Base-by-base conservation (phyloP, 2,329 filamentous ascomycete genomes). In the Trichoderma arundinaceum region DNA sequence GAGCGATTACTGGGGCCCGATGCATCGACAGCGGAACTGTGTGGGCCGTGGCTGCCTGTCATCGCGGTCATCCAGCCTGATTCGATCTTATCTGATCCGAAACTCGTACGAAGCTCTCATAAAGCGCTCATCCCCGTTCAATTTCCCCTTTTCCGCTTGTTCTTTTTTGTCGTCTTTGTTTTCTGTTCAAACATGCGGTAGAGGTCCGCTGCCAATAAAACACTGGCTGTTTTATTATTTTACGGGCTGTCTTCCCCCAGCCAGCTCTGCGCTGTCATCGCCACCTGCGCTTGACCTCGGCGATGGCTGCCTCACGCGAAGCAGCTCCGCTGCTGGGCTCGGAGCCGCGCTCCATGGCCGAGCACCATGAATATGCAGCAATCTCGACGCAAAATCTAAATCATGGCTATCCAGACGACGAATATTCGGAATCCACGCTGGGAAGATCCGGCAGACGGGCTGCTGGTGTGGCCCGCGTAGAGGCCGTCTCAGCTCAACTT, bases 391-490 rank as follows among this genome's bases (percentile, higher is more conserved):
- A 51, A 32, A 52, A 53, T 10, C 54, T 28, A 19, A 48, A 46
- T 35, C n/a, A 28, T n/a, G 10, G 35, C 56, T 38, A 17, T 28
- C n/a, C 32, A 7, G 53, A 52, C 19, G 44, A 33, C n/a, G 38
- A 54, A 39, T 38, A 57, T 66, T 57, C 41, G 1, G 57, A 66
- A 32, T 43, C 62, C 17, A 33, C 49, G 28, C 32, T 19, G 28
- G 41, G 13, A 15, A 15, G 46, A 19, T 33, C 64, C 17, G 33
- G 39, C 38, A 28, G 43, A 17, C 62, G 69, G 6, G 66, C 70
- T n/a, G 60, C 74, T 1, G 85, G 85, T 71, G 85, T 87, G 38
- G 79, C 76, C 22, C 82, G 84, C 3, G 82, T 86, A 67, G 83
- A 84, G 53, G 78, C 80, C 22, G 76, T 86, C 12, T 78, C 82